Conservation (phyloP, 257 asterid species). For the Mitragyna speciosa region DNA sequence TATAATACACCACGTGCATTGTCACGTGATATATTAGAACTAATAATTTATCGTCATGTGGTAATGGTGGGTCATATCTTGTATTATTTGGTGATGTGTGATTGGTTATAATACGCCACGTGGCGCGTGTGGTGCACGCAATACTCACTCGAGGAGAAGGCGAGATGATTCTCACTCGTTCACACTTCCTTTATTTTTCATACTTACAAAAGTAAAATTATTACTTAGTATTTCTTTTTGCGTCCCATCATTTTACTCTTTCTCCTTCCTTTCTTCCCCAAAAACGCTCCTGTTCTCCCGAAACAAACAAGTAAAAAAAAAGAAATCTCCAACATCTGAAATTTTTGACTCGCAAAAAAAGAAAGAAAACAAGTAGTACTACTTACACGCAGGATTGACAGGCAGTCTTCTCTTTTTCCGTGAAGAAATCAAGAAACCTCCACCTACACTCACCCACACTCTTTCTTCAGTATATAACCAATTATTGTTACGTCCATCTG, state of each 20-base stretch:
- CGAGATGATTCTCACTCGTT: neutral
- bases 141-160: too few species aligned
- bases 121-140: too few species aligned
- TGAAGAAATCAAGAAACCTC: neutral
- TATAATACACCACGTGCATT: too few species aligned
- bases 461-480: neutral
- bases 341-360: neutral
- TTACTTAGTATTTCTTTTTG: neutral
- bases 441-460: neutral
- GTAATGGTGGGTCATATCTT: too few species aligned
- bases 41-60: too few species aligned
- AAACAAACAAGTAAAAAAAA: neutral
- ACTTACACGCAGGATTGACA: neutral
- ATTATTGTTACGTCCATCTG: neutral
- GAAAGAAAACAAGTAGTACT: neutral
- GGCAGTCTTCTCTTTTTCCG: neutral
- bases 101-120: too few species aligned
- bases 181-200: neutral
- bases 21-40: too few species aligned
- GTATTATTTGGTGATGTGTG: too few species aligned
- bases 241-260: conserved; percentile 33
- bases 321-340: neutral
- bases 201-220: neutral
- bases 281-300: conserved; percentile 22
- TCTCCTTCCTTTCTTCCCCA: neutral